Percentiles rank a stretch among this genome's conserved stretches.
Evolutionary conservation across 2,329 filamentous ascomycete species (phyloP).

Genomic region (Fusarium sacchari): DNA sequence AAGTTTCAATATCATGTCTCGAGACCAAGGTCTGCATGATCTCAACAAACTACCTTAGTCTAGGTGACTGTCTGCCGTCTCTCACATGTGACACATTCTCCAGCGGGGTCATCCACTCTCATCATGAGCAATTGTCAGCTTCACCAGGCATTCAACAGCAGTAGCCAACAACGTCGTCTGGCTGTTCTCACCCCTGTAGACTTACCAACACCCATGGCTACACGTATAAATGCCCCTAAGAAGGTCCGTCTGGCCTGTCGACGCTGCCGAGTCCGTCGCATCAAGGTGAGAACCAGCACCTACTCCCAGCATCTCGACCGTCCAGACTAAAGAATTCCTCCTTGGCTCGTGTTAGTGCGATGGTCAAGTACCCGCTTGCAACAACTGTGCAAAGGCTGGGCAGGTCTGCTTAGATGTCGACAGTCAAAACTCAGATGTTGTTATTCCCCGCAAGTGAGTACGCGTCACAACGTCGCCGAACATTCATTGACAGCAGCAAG

Average conservation of each 20-base stretch:
- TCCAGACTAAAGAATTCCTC: too few species aligned
- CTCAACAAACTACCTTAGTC: neutral
- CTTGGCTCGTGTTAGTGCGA: slow-evolving; percentile 45
- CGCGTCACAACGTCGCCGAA: accelerated
- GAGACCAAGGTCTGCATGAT: neutral
- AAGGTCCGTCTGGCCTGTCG: slow-evolving; percentile 53
- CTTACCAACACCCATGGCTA: neutral
- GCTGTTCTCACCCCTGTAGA: neutral
- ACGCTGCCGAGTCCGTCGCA: slow-evolving; percentile 49
- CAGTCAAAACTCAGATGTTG: slow-evolving; percentile 47
- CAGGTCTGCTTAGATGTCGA: slow-evolving; percentile 52
- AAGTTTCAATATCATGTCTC: accelerated
- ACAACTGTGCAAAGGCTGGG: slow-evolving; percentile 50
- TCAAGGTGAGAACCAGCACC: slow-evolving; percentile 46
- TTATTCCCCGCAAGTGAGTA: slow-evolving; percentile 49
- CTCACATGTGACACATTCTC: neutral
- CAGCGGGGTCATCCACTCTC: neutral
- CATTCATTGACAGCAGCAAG: neutral
- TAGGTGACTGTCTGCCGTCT: neutral
- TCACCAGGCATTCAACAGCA: neutral
- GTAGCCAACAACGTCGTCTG: neutral
- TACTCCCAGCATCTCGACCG: neutral
- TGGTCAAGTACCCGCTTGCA: slow-evolving; percentile 50
- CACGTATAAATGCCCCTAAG: slow-evolving; percentile 35
- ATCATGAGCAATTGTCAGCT: neutral